Percentiles rank a stretch among this genome's conserved stretches.
Evolutionary conservation across 306 rosid genomes (phyloP).

Genomic region (Acacia crassicarpa): DNA sequence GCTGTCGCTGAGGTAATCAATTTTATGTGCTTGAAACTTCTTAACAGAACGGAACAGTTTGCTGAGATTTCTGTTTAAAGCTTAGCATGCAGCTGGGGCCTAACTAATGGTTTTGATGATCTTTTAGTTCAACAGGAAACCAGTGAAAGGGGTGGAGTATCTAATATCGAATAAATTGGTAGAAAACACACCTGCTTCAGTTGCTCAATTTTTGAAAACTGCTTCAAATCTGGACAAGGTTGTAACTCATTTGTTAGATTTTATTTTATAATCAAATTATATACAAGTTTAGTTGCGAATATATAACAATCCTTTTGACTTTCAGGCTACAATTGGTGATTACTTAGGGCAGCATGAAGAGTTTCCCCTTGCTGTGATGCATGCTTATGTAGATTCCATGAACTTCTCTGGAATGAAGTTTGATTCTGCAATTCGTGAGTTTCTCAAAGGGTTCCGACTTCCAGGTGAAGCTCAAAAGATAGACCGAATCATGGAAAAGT

Average conservation of each 20-base stretch:
- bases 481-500: constrained; percentile 98
- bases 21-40: constrained; percentile 22
- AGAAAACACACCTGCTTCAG: constrained; percentile 81
- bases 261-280: constrained; percentile 21
- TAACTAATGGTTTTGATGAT: constrained; percentile 52
- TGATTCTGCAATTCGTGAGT: constrained; percentile 90
- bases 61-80: constrained; percentile 20
- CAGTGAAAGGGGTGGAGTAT: constrained; percentile 81
- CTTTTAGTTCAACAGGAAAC: constrained; percentile 92
- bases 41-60: constrained; percentile 10
- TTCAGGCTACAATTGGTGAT: constrained; percentile 95
- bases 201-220: constrained; percentile 87
- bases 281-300: constrained; percentile 33
- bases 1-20: constrained; percentile 73
- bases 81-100: constrained; percentile 31
- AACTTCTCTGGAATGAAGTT: constrained; percentile 90
- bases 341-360: constrained; percentile 99
- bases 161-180: constrained; percentile 85
- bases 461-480: constrained; percentile 99
- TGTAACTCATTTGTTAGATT: constrained; percentile 29
- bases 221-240: constrained; percentile 93
- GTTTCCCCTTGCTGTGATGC: constrained; percentile 97
- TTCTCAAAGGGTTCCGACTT: constrained; percentile 95
- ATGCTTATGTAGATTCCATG: constrained; percentile 94
- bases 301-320: constrained; percentile 30